Evolutionary conservation across 306 rosid species (phyloP).

Genomic region (Abrus pulchellus): DNA sequence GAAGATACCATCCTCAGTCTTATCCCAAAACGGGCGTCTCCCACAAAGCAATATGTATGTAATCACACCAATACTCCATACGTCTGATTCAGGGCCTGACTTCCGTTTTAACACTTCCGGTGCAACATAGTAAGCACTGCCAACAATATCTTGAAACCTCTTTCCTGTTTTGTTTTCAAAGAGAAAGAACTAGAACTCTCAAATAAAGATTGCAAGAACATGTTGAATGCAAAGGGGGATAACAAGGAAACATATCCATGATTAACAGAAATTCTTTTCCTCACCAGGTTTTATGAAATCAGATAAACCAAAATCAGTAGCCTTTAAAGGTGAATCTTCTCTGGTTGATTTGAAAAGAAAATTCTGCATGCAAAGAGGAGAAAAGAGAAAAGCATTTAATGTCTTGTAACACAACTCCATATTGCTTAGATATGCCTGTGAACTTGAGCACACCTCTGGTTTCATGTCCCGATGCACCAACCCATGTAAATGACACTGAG

Average conservation of each 20-base stretch:
- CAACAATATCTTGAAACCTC: constrained; percentile 92
- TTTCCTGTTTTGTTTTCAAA: constrained; percentile 65
- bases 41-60: constrained; percentile 98
- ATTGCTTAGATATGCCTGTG: constrained; percentile 32
- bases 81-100: constrained; percentile 99
- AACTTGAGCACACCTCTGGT: constrained; percentile 77
- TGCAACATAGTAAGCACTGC: constrained; percentile 99
- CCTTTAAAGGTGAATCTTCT: constrained; percentile 84
- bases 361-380: constrained; percentile 65
- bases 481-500: constrained; percentile 97
- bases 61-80: constrained; percentile 99
- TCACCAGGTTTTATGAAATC: constrained; percentile 97
- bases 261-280: constrained; percentile 33
- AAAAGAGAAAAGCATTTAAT: constrained; percentile 40
- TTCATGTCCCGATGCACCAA: constrained; percentile 99
- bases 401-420: constrained; percentile 35
- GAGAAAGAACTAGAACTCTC: constrained; percentile 39
- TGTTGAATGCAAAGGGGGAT: constrained; percentile 4
- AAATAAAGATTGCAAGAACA: constrained; percentile 45
- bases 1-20: constrained; percentile 99
- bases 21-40: constrained; percentile 99
- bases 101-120: constrained; percentile 97
- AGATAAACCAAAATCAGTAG: constrained; percentile 98
- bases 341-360: constrained; percentile 87
- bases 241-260: constrained; percentile 38